A percentile compares a stretch with the other conserved stretches of the same genome.
Conservation (phyloP, 208 protist genomes). For the Novymonas esmeraldas region DNA sequence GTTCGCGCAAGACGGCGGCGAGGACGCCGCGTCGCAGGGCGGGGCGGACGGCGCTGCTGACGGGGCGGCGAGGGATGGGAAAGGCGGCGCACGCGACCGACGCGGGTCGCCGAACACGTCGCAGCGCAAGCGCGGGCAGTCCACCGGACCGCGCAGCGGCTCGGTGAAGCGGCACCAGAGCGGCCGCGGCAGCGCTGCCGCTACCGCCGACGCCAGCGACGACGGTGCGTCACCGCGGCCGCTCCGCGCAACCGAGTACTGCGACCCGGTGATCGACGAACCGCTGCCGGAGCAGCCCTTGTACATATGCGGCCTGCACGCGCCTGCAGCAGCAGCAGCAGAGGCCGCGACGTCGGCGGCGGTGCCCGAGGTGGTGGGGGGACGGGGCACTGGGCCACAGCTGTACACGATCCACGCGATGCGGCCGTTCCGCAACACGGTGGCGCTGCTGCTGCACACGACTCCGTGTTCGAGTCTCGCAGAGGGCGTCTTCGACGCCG, state of each 20-base stretch:
- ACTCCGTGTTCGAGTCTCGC: conserved; percentile 43
- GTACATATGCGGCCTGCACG: conserved; percentile 36
- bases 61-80: background rate
- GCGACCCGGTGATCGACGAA: conserved; percentile 26
- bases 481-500: conserved; percentile 45
- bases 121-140: background rate
- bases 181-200: background rate
- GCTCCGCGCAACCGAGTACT: conserved; percentile 29
- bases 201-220: background rate
- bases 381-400: conserved; percentile 34
- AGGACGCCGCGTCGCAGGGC: too few species aligned
- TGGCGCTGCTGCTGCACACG: conserved; percentile 71
- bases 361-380: background rate
- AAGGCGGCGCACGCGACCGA: background rate
- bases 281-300: conserved; percentile 23
- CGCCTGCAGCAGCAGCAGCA: background rate
- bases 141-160: background rate
- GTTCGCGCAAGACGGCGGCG: conserved; percentile 1
- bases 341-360: background rate
- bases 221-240: background rate
- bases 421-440: conserved; percentile 67
- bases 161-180: conserved; percentile 5
- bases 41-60: background rate
- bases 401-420: conserved; percentile 72
- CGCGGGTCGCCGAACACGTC: background rate